These are phyloP conservation scores for Paramecium sexaurelia DNA, from an alignment of 73 alveolate species.

Conservation along the genomic window DNA sequence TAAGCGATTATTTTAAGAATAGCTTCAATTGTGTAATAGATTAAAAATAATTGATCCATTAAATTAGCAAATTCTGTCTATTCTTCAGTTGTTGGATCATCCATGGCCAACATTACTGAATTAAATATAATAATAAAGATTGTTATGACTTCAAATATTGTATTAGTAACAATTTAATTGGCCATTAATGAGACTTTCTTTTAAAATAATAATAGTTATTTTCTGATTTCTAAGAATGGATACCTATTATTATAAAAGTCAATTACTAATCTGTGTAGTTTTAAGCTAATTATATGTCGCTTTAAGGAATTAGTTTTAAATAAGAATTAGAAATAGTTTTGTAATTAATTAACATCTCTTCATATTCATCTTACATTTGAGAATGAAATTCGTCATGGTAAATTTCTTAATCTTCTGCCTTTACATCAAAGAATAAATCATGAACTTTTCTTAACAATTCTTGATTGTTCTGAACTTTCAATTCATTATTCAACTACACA, in stretches of 20 bases:
- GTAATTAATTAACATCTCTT: background rate
- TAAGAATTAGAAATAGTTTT: background rate
- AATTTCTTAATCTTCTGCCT: background rate
- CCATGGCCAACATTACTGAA: slow-evolving; percentile 67
- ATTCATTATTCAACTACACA: background rate
- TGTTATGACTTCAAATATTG: slow-evolving; percentile 63
- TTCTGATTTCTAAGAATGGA: background rate
- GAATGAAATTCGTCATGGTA: background rate
- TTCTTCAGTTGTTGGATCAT: slow-evolving; percentile 60
- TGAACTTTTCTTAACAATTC: background rate
- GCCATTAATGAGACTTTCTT: background rate
- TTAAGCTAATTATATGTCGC: background rate
- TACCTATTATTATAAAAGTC: background rate
- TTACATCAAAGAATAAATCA: background rate
- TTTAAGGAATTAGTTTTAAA: background rate
- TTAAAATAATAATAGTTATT: background rate
- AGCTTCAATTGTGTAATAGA: slow-evolving; percentile 78
- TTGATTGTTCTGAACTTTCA: background rate
- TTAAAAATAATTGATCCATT: slow-evolving; percentile 72
- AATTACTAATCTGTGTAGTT: background rate
- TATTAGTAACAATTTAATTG: slow-evolving; percentile 7
- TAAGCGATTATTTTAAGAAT: slow-evolving; percentile 74
- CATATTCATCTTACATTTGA: background rate
- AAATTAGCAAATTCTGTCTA: background rate
- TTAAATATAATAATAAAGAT: slow-evolving; percentile 70